Percentiles rank a stretch among this genome's conserved stretches.
These are phyloP conservation scores for Plasmopara viticola DNA, from an alignment of 352 stramenopile genomes.

Conservation along the genomic window DNA sequence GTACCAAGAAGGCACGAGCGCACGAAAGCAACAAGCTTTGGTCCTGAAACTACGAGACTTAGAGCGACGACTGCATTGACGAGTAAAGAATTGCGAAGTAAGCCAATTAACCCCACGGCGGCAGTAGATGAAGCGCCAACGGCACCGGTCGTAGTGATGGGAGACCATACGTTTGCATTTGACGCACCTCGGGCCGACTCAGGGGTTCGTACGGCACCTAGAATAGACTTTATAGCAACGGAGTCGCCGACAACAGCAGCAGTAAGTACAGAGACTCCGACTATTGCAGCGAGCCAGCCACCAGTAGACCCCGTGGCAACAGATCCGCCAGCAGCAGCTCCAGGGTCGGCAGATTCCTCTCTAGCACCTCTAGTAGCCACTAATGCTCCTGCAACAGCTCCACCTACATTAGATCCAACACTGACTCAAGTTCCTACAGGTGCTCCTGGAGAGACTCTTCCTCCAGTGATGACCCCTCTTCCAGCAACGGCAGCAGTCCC, in stretches of 20 bases:
- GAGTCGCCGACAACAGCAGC: not conserved
- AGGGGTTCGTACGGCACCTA: not conserved
- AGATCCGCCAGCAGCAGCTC: constrained; percentile 6
- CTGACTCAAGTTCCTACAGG: not conserved
- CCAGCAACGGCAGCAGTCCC: constrained; percentile 7
- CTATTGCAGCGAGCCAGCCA: not conserved
- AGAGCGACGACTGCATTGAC: not conserved
- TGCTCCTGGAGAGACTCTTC: not conserved
- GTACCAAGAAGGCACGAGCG: constrained; percentile 2
- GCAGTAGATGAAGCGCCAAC: not conserved
- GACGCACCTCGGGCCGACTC: constrained; percentile 5
- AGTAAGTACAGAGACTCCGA: not conserved
- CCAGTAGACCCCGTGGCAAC: constrained; percentile 1
- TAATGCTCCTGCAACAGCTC: constrained; percentile 4
- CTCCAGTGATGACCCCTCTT: constrained; percentile 5
- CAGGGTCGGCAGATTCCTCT: constrained; percentile 1
- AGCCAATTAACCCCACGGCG: not conserved
- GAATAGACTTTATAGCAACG: constrained; percentile 6
- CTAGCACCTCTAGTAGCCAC: not conserved
- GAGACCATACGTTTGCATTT: constrained; percentile 6
- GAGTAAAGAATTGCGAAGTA: not conserved
- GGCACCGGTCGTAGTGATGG: not conserved
- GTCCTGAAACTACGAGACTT: not conserved
- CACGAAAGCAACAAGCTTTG: constrained; percentile 5
- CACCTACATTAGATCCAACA: not conserved